phyloP scores from a whole-genome alignment of 108 stramenopile genomes.

The Mayamaea pseudoterrestris region DNA sequence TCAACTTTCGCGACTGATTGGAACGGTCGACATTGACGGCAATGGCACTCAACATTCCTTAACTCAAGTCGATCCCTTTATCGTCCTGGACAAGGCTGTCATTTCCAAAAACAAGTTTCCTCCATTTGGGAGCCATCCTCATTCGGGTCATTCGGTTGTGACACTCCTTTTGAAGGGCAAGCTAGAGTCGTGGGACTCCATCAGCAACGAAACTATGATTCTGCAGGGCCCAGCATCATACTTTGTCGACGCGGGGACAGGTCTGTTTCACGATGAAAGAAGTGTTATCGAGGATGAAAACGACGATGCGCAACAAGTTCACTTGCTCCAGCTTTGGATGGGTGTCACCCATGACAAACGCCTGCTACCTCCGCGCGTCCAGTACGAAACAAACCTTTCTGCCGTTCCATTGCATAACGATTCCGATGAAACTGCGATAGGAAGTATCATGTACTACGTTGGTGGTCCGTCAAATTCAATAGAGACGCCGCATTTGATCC shows the following conservation, averaged over 20 bases:
- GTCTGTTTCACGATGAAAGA: conserved; percentile 19
- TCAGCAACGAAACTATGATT: not conserved
- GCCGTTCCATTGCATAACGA: not conserved
- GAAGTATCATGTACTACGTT: conserved; percentile 5
- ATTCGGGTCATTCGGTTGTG: conserved; percentile 22
- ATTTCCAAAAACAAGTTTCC: conserved; percentile 7
- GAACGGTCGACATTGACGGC: conserved; percentile 21
- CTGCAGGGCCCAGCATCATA: conserved; percentile 16
- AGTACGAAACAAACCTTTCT: conserved; percentile 7
- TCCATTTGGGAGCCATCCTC: conserved; percentile 20
- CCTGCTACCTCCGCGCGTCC: conserved; percentile 6
- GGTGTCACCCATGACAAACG: conserved; percentile 15
- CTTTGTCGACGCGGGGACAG: conserved; percentile 20
- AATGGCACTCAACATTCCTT: conserved; percentile 12
- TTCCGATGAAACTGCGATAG: not conserved
- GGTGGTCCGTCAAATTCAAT: conserved; percentile 4
- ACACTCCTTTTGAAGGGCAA: conserved; percentile 14
- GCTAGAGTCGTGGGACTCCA: conserved; percentile 17
- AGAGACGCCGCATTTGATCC: conserved; percentile 9
- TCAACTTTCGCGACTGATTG: conserved; percentile 12
- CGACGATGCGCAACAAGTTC: conserved; percentile 12
- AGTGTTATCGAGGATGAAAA: conserved; percentile 9
- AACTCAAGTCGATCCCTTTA: conserved; percentile 17
- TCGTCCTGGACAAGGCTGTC: conserved; percentile 11
- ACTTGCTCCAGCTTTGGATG: conserved; percentile 19